A percentile compares a stretch with the other conserved stretches of the same genome.
Conservation (phyloP, 345 rosid species). For the Populus nigra region DNA sequence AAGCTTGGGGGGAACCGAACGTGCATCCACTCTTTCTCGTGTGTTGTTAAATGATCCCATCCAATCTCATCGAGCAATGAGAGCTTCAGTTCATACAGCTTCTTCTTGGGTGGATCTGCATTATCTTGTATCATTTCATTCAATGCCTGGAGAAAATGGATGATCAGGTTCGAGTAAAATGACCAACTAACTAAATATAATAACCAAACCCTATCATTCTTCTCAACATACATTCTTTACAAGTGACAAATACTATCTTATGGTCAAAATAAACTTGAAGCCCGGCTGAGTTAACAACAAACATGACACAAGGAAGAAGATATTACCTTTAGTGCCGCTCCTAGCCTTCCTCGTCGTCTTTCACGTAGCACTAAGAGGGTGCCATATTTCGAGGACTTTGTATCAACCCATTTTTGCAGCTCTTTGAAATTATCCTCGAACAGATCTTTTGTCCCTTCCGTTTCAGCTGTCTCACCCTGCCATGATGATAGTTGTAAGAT, state of each 20-base stretch:
- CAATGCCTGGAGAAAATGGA: constrained; percentile 47
- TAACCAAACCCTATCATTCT: not conserved
- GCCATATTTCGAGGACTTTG: constrained; percentile 74
- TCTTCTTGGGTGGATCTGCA: constrained; percentile 69
- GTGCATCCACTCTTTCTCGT: constrained; percentile 85
- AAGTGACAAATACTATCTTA: not conserved
- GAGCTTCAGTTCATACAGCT: constrained; percentile 68
- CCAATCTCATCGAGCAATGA: constrained; percentile 77
- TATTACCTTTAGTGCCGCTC: constrained; percentile 84
- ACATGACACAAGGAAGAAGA: not conserved
- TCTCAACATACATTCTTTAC: not conserved
- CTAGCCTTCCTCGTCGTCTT: constrained; percentile 62
- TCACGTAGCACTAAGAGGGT: constrained; percentile 71
- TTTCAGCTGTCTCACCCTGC: constrained; percentile 48
- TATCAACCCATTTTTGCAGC: constrained; percentile 80
- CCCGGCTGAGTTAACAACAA: not conserved
- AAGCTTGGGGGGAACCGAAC: constrained; percentile 74
- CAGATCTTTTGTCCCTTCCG: constrained; percentile 41
- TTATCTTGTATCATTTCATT: constrained; percentile 77
- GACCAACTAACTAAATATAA: not conserved
- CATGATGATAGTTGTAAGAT: constrained; percentile 12
- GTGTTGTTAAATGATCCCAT: constrained; percentile 63
- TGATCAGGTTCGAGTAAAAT: not conserved
- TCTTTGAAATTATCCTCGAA: constrained; percentile 81
- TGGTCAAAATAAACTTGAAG: not conserved